phyloP scores from a whole-genome alignment of 768 basidiomycete genomes.

The Holtermannia corniformis region DNA sequence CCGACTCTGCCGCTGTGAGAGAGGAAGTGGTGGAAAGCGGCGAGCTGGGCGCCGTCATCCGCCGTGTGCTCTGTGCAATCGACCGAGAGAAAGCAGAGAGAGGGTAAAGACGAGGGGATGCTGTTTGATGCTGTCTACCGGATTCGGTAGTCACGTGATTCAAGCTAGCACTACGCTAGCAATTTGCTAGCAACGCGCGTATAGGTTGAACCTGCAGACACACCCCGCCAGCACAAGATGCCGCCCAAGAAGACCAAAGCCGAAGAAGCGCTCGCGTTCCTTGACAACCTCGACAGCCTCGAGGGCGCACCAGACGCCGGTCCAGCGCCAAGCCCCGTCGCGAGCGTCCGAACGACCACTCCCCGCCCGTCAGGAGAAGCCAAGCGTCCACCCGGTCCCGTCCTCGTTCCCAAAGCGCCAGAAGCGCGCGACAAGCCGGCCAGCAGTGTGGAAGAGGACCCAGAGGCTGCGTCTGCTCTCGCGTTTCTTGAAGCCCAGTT shows the following conservation, averaged over 20 bases:
- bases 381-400: neutral
- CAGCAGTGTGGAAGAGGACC: conserved; percentile 39
- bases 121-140: no score
- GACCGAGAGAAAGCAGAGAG: no score
- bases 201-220: no score
- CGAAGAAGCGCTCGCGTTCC: conserved; percentile 76
- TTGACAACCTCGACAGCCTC: conserved; percentile 87
- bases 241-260: conserved; percentile 39
- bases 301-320: conserved; percentile 23
- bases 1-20: no score
- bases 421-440: conserved; percentile 1
- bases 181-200: no score
- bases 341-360: conserved; percentile 5
- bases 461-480: conserved; percentile 70
- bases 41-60: no score
- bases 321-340: conserved; percentile 3
- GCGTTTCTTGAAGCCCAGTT: conserved; percentile 86
- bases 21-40: no score
- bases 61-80: no score
- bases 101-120: no score
- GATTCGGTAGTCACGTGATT: no score
- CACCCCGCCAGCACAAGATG: no score
- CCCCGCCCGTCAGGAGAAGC: neutral
- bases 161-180: no score
- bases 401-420: neutral